Base-by-base conservation (phyloP, 2,329 filamentous ascomycete genomes). In the Leptodontidium sp. region DNA sequence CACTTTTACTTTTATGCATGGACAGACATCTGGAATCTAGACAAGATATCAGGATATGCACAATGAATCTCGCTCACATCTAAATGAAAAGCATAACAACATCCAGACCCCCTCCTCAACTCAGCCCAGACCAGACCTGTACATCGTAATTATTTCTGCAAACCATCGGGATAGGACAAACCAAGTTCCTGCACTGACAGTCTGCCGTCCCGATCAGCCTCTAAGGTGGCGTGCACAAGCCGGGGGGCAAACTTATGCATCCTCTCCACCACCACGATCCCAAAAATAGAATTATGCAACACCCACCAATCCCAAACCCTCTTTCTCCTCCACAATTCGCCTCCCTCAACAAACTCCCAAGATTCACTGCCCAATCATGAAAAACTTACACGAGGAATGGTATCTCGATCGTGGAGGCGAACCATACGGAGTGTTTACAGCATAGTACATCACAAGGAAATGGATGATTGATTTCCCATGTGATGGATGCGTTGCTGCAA, bases 281-380 rank as follows among this genome's bases (percentile, higher is more conserved):
- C 57, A 38, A 59, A 59, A 59, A 59, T 59, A 59, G 57, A 59
- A 45, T 59, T 59, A 59, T 59, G 57, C 57, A 43, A 26, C 4
- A 26, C 4, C 24, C 32, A 40, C 47, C 38, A 55, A 55, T 55
- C 26, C 52, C 12, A 55, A 40, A 9, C 32, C 50, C 7, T 35
- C 52, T 32, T 32, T 32, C 29, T 32, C 29, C 29, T 32, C 29
- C 29, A 32, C 29, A 32, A 35, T 35, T 55, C 52, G 26, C 52
- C 52, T 40, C 11, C 55, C 55, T 58, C 26, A 57, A 17, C 53
- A 57, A 38, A 15, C 32, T 38, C 55, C 29, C 14, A 55, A 55
- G 15, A 35, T 4, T 14, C 35, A 21, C 52, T 14, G 21, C 52
- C 53, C 53, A 21, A 57, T 40, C 35, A 26, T n/a, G 21, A 40